Percentiles rank a stretch among this genome's conserved stretches.
Evolutionary conservation across 164 flowering plant genomes (phyloP).

Genomic region (Magnolia kwangsiensis): DNA sequence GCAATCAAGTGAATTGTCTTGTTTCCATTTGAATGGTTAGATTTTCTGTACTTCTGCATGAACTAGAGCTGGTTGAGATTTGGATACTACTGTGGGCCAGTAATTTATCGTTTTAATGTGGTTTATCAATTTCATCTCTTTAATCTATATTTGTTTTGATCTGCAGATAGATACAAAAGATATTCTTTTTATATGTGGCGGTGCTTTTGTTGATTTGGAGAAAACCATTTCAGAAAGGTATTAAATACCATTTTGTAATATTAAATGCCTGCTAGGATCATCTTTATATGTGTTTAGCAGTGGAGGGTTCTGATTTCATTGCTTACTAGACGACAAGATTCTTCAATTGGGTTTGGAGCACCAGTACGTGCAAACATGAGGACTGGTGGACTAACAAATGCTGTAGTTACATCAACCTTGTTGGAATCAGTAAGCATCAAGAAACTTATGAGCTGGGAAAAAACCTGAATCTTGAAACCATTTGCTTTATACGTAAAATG

Average conservation of each 20-base stretch:
- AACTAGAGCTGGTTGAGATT: background rate
- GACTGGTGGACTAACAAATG: slow-evolving; percentile 58
- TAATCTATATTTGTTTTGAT: background rate
- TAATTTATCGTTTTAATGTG: background rate
- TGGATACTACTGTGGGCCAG: background rate
- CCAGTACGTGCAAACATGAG: slow-evolving; percentile 98
- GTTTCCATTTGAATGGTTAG: background rate
- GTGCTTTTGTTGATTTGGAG: slow-evolving; percentile 94
- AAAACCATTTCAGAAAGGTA: slow-evolving; percentile 98
- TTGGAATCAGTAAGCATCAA: slow-evolving; percentile 65
- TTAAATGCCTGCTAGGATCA: background rate
- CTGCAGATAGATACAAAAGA: slow-evolving; percentile 94
- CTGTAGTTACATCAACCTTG: slow-evolving; percentile 76
- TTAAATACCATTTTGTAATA: slow-evolving; percentile 7
- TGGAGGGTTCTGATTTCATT: background rate
- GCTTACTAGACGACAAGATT: slow-evolving; percentile 80
- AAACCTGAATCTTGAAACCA: background rate
- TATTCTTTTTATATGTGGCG: slow-evolving; percentile 97
- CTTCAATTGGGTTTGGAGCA: slow-evolving; percentile 99
- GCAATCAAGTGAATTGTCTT: background rate
- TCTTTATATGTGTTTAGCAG: background rate
- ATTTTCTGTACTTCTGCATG: background rate
- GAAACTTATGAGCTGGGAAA: background rate
- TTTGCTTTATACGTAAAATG: background rate
- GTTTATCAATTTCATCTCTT: background rate